These are phyloP conservation scores for Amesomyces nigricolor DNA, from an alignment of 2,329 filamentous ascomycete genomes.

Conservation along the genomic window DNA sequence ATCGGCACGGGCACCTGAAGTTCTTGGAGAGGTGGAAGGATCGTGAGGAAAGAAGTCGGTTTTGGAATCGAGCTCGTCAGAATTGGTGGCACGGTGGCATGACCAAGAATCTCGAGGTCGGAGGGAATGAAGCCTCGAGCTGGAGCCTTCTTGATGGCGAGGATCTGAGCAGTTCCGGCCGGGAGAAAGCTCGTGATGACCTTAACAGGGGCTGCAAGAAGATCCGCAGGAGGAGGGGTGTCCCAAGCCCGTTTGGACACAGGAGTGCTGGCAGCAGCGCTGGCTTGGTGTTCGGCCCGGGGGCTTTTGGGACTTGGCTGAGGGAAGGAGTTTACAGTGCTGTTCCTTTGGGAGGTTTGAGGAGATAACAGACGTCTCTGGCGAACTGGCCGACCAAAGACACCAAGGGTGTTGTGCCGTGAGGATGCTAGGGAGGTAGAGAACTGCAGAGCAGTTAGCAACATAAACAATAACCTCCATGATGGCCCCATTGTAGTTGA, in stretches of 20 bases:
- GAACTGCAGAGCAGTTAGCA: conserved; percentile 15
- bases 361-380: background rate
- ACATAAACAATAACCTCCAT: conserved; percentile 2
- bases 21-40: conserved; percentile 11
- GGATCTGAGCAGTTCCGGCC: conserved; percentile 33
- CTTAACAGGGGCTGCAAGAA: conserved; percentile 22
- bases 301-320: background rate
- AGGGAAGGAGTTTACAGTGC: background rate
- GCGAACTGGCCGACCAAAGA: background rate
- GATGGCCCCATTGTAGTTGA: conserved; percentile 1
- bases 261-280: background rate
- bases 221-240: conserved; percentile 1
- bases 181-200: conserved; percentile 31
- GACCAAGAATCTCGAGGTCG: conserved; percentile 27
- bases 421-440: background rate
- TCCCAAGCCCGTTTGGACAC: background rate
- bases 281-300: background rate
- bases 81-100: conserved; percentile 24
- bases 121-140: conserved; percentile 33
- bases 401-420: background rate
- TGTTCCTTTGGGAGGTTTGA: background rate
- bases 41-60: conserved; percentile 33
- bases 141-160: conserved; percentile 29
- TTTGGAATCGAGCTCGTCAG: conserved; percentile 32
- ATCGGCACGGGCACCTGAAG: conserved; percentile 9